These are phyloP conservation scores for Crepidotus variabilis DNA, from an alignment of 768 basidiomycete genomes.

Conservation along the genomic window DNA sequence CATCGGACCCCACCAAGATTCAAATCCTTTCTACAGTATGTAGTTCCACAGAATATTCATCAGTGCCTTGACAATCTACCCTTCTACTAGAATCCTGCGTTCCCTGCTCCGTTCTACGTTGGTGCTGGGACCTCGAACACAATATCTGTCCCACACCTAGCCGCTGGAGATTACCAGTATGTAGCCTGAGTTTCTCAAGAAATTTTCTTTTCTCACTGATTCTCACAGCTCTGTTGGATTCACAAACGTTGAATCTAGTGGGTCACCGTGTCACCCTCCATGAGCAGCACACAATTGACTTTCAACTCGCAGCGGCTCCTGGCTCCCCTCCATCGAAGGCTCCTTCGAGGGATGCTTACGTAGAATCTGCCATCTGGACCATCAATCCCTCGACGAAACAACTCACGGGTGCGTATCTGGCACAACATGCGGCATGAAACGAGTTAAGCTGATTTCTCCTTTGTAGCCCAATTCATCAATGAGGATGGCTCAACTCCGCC, in stretches of 20 bases:
- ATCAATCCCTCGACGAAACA: conserved; percentile 32
- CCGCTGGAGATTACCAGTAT: conserved; percentile 10
- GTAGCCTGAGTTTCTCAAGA: conserved; percentile 8
- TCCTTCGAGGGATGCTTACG: conserved; percentile 14
- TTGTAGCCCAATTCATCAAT: conserved; percentile 43
- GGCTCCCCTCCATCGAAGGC: conserved; percentile 26
- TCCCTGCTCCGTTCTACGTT: conserved; percentile 33
- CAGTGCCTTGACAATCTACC: neutral
- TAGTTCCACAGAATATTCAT: neutral
- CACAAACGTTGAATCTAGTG: conserved; percentile 34
- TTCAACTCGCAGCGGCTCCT: conserved; percentile 23
- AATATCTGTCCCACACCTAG: conserved; percentile 5
- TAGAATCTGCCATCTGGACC: conserved; percentile 47
- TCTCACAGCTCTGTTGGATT: conserved; percentile 27
- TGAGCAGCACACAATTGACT: neutral
- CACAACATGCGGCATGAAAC: neutral
- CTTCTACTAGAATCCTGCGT: conserved; percentile 31
- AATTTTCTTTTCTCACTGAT: neutral
- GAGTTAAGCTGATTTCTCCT: neutral
- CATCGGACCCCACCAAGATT: conserved; percentile 16
- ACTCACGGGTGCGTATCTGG: conserved; percentile 30
- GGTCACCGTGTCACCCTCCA: conserved; percentile 3
- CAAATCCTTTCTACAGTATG: conserved; percentile 34
- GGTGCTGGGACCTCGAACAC: conserved; percentile 26
- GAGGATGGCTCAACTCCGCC: conserved; percentile 33